Evolutionary conservation across 2,329 filamentous ascomycete genomes (phyloP).

Genomic region (Sarocladium strictum): DNA sequence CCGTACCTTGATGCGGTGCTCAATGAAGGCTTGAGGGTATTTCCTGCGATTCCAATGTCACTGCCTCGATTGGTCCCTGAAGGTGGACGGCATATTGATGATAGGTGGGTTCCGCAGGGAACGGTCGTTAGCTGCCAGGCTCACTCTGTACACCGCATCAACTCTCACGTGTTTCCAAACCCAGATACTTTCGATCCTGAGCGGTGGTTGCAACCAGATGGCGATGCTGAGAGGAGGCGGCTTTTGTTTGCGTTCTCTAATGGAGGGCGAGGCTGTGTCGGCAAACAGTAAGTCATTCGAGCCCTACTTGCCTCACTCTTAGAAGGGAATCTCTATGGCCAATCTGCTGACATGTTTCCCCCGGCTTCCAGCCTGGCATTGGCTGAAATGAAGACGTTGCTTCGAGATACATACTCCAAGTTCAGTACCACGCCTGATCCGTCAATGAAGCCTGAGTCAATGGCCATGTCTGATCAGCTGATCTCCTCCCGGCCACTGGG

Average conservation of each 20-base stretch:
- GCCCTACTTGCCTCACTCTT: not conserved
- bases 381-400: slow-evolving; percentile 61
- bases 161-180: slow-evolving; percentile 65
- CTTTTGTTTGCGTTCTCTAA: slow-evolving; percentile 61
- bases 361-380: slow-evolving; percentile 42
- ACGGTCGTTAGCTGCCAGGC: slow-evolving; percentile 57
- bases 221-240: slow-evolving; percentile 63
- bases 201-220: slow-evolving; percentile 71
- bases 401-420: slow-evolving; percentile 55
- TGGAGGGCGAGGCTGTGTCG: slow-evolving; percentile 60
- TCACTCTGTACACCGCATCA: slow-evolving; percentile 53
- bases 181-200: slow-evolving; percentile 75
- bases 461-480: slow-evolving; percentile 62
- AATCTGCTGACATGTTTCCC: not conserved
- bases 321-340: not conserved
- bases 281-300: slow-evolving; percentile 53
- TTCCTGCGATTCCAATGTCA: slow-evolving; percentile 61
- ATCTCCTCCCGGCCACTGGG: slow-evolving; percentile 59
- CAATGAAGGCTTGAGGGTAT: slow-evolving; percentile 31
- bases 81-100: slow-evolving; percentile 50
- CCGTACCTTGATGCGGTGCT: slow-evolving; percentile 13
- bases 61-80: slow-evolving; percentile 53
- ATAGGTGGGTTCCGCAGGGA: slow-evolving; percentile 43
- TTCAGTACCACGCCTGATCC: slow-evolving; percentile 50
- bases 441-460: slow-evolving; percentile 47